Percentiles rank a stretch among this genome's conserved stretches.
Evolutionary conservation across 495 filamentous ascomycete species (phyloP).

Genomic region (Aspergillus ostianus): DNA sequence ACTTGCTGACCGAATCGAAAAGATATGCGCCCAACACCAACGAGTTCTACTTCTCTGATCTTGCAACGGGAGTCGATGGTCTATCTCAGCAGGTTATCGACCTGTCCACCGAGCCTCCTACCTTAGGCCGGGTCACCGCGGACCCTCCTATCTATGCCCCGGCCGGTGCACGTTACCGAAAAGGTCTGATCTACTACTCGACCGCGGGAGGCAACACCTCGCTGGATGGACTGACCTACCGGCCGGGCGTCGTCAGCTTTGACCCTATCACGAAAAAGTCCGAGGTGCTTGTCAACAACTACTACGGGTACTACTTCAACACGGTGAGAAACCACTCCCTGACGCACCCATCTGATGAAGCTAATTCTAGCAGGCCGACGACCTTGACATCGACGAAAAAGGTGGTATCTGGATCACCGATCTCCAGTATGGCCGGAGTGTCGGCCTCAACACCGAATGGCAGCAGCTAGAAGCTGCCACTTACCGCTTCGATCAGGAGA

Average conservation of each 20-base stretch:
- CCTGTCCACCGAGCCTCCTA: not conserved
- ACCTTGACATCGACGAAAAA: not conserved
- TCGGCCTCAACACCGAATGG: not conserved
- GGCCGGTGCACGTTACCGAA: not conserved
- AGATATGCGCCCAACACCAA: not conserved
- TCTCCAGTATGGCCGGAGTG: no score
- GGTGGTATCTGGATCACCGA: conserved; percentile 3
- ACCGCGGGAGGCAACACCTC: not conserved
- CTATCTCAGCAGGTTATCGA: not conserved
- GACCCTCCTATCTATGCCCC: conserved; percentile 3
- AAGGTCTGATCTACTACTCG: conserved; percentile 1
- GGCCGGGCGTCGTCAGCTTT: not conserved
- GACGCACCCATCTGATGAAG: no score
- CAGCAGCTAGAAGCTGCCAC: not conserved
- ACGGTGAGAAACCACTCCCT: not conserved
- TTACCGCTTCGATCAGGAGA: conserved; percentile 2
- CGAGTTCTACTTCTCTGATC: not conserved
- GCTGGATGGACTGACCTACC: not conserved
- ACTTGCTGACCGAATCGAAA: no score
- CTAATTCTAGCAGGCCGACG: not conserved
- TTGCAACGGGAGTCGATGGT: not conserved
- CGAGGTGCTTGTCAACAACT: not conserved
- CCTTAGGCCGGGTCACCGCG: not conserved
- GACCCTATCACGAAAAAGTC: not conserved
- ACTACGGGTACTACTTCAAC: conserved; percentile 3